Evolutionary conservation across 768 basidiomycete species (phyloP).

Genomic region (Kwoniella europaea): DNA sequence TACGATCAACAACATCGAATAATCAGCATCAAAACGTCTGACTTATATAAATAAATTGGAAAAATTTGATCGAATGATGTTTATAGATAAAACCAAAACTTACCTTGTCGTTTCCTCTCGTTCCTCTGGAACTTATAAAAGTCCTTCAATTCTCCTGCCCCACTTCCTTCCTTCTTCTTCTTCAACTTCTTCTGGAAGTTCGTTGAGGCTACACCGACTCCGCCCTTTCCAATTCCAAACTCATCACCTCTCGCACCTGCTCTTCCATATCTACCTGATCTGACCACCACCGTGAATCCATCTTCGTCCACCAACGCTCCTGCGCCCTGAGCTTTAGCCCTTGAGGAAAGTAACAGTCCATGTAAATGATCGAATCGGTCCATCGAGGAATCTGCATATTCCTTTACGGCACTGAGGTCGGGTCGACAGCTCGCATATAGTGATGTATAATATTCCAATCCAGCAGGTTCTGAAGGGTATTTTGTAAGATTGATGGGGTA

Average conservation of each 20-base stretch:
- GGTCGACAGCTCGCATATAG: constrained; percentile 74
- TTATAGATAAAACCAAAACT: no score
- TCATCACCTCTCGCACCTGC: constrained; percentile 78
- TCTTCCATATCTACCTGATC: constrained; percentile 86
- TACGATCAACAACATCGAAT: no score
- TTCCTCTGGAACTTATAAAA: constrained; percentile 92
- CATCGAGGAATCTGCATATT: constrained; percentile 80
- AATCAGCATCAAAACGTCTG: no score
- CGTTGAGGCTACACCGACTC: constrained; percentile 71
- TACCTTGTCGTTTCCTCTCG: constrained; percentile 85
- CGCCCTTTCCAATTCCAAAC: constrained; percentile 68
- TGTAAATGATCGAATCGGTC: constrained; percentile 75
- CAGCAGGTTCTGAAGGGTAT: constrained; percentile 69
- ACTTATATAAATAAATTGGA: no score
- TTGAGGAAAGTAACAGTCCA: constrained; percentile 53
- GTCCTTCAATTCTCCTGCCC: constrained; percentile 59
- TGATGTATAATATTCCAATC: constrained; percentile 73
- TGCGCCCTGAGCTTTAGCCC: constrained; percentile 62
- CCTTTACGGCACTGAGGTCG: constrained; percentile 71
- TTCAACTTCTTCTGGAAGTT: constrained; percentile 60
- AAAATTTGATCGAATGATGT: no score
- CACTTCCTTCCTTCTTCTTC: constrained; percentile 67
- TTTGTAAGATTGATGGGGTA: constrained; percentile 52
- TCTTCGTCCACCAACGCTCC: constrained; percentile 92
- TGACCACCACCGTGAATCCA: constrained; percentile 91